These are phyloP conservation scores for Neonectria sp. DNA, from an alignment of 2,329 filamentous ascomycete species.

Conservation along the genomic window DNA sequence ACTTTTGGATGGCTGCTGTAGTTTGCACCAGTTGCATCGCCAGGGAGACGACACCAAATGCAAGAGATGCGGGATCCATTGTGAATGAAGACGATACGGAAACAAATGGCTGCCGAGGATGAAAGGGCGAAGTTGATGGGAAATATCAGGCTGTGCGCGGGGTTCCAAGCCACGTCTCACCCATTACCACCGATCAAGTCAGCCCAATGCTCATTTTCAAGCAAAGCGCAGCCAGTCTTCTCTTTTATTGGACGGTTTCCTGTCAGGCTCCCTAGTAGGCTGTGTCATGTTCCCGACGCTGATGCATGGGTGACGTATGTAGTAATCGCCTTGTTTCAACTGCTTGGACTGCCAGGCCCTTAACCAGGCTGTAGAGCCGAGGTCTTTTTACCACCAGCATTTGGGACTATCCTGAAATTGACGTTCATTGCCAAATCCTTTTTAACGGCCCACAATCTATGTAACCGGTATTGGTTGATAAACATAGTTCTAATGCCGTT, in stretches of 20 bases:
- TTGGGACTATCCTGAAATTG: no score
- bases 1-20: neutral
- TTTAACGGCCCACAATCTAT: no score
- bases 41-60: slow-evolving; percentile 23
- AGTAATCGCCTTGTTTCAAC: neutral
- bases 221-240: neutral
- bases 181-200: no score
- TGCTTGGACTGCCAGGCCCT: no score
- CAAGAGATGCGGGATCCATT: slow-evolving; percentile 33
- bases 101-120: neutral
- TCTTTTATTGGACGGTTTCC: neutral
- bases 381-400: no score
- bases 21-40: slow-evolving; percentile 22
- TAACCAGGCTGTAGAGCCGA: no score
- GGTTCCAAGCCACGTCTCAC: neutral
- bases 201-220: neutral
- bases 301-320: neutral
- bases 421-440: no score
- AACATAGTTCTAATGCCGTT: no score
- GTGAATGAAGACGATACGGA: neutral
- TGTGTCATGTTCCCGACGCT: no score
- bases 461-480: no score
- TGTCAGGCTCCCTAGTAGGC: neutral
- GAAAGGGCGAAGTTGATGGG: neutral
- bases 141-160: neutral